phyloP scores from a whole-genome alignment of 164 flowering plant species.

The Tetrastigma voinierianum region DNA sequence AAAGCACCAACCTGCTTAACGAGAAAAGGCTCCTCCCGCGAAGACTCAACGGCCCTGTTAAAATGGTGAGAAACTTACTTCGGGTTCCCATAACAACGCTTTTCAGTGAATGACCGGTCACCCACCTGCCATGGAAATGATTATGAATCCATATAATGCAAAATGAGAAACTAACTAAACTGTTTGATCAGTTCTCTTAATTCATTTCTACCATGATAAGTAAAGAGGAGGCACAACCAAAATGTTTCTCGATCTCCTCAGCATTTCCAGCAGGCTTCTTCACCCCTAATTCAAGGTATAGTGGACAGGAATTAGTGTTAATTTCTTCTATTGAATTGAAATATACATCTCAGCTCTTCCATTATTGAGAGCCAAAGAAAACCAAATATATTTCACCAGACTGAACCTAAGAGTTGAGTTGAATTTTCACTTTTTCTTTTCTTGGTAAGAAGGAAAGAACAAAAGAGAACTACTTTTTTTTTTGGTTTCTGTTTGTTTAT shows the following conservation, averaged over 20 bases:
- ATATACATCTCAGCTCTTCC: no score
- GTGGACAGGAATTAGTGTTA: no score
- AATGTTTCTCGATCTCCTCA: slow-evolving; percentile 78
- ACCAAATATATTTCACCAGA: no score
- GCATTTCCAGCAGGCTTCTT: slow-evolving; percentile 92
- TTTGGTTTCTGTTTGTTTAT: no score
- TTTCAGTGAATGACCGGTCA: slow-evolving; percentile 89
- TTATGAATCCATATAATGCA: neutral
- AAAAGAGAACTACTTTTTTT: no score
- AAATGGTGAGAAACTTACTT: slow-evolving; percentile 78
- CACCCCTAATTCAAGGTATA: slow-evolving; percentile 33
- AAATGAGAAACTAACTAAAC: neutral
- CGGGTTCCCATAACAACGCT: slow-evolving; percentile 84
- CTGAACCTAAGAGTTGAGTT: no score
- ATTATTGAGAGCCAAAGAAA: no score
- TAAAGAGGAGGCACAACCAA: slow-evolving; percentile 64
- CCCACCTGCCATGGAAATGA: slow-evolving; percentile 60
- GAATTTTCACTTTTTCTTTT: no score
- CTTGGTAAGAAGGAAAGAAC: no score
- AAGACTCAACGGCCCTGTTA: slow-evolving; percentile 72
- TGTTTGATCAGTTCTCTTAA: neutral
- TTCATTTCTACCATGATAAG: slow-evolving; percentile 66
- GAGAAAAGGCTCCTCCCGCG: slow-evolving; percentile 67
- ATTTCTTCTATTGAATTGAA: no score
- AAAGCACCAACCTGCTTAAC: slow-evolving; percentile 70